phyloP scores from a whole-genome alignment of 73 alveolate genomes.

The Stentor roeselii region DNA sequence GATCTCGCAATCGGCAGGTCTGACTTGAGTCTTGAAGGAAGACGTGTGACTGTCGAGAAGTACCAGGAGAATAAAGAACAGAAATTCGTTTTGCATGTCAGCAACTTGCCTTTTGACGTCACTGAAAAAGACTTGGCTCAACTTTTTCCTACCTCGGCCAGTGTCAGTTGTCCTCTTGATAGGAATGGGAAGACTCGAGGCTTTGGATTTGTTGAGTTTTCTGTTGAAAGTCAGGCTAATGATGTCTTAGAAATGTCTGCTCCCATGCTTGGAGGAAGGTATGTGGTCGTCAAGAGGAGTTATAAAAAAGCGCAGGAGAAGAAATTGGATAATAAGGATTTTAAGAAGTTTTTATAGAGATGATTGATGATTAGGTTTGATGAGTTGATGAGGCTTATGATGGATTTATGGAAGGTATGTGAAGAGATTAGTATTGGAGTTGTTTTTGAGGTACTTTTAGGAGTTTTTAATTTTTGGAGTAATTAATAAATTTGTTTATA shows the following conservation, averaged over 20 bases:
- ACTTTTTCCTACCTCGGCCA: neutral
- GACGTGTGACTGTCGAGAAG: neutral
- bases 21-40: neutral
- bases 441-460: too few relatives aligned
- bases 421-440: too few relatives aligned
- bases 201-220: conserved; percentile 7
- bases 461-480: too few relatives aligned
- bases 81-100: neutral
- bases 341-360: neutral
- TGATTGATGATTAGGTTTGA: neutral
- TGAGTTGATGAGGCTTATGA: too few relatives aligned
- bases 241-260: neutral
- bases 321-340: conserved; percentile 11
- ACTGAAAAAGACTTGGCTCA: neutral
- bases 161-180: neutral
- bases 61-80: neutral
- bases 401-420: too few relatives aligned
- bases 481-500: too few relatives aligned
- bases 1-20: neutral
- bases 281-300: neutral
- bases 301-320: neutral
- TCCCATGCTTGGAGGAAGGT: neutral
- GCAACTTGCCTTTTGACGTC: neutral
- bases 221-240: neutral
- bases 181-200: neutral